Conservation (phyloP, 805 yeast genomes). For the Saccharomyces cerevisiae region DNA sequence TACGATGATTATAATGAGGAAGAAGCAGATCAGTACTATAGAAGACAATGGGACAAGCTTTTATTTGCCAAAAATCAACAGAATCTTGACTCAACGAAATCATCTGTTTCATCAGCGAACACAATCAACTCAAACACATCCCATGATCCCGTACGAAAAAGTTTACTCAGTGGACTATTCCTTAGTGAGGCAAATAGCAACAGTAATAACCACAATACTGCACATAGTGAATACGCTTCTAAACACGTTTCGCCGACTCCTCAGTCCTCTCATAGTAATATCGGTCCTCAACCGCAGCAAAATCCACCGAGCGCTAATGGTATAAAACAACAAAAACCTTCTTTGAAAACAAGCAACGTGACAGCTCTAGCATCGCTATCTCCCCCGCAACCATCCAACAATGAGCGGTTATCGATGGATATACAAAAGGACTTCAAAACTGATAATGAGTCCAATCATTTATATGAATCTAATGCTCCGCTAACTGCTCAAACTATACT, state of each 20-base stretch:
- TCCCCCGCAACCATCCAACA: conserved; percentile 12
- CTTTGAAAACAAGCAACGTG: conserved; percentile 15
- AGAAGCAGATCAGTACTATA: conserved; percentile 27
- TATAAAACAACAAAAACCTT: conserved; percentile 7
- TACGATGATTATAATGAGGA: conserved; percentile 21
- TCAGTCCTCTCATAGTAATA: not conserved
- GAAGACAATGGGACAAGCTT: conserved; percentile 28
- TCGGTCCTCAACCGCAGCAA: not conserved
- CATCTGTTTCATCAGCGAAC: conserved; percentile 1
- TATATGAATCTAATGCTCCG: conserved; percentile 50
- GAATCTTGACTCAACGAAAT: conserved; percentile 2
- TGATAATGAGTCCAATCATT: not conserved
- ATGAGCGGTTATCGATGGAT: not conserved
- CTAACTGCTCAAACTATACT: conserved; percentile 48
- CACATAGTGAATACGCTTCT: not conserved
- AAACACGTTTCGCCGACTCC: not conserved
- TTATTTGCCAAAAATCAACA: conserved; percentile 16
- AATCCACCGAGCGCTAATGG: not conserved
- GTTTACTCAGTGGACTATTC: conserved; percentile 27
- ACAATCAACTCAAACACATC: conserved; percentile 4
- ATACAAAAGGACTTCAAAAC: not conserved
- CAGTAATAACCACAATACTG: not conserved
- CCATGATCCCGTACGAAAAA: conserved; percentile 19
- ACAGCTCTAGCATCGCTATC: conserved; percentile 27
- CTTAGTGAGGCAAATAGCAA: conserved; percentile 11